Conservation (phyloP, 768 basidiomycete genomes). For the Lactifluus rugatus region DNA sequence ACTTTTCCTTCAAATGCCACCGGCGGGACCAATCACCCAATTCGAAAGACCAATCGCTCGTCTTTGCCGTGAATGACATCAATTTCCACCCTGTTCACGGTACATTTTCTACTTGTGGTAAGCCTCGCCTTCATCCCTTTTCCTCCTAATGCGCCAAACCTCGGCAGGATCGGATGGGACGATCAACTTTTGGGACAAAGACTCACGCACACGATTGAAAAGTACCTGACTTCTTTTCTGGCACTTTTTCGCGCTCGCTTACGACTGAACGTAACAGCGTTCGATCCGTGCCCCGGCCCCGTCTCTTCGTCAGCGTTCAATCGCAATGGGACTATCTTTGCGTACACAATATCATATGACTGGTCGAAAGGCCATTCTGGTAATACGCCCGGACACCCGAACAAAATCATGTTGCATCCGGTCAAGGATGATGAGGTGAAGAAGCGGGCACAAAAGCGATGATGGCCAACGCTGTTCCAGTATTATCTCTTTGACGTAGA, state of each 20-base stretch:
- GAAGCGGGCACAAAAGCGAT: constrained; percentile 38
- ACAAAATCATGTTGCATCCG: constrained; percentile 77
- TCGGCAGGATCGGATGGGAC: constrained; percentile 66
- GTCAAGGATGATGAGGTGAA: constrained; percentile 85
- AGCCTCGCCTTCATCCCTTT: neutral
- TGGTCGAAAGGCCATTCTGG: constrained; percentile 91
- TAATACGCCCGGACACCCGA: constrained; percentile 59
- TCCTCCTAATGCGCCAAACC: neutral
- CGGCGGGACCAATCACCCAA: constrained; percentile 28
- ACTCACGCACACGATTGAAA: constrained; percentile 85
- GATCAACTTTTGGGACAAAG: constrained; percentile 93
- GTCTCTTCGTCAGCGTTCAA: constrained; percentile 79
- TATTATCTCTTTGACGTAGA: neutral
- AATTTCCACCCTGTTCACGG: constrained; percentile 45
- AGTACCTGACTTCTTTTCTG: constrained; percentile 36
- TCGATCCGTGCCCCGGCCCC: constrained; percentile 65
- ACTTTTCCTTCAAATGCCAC: constrained; percentile 53
- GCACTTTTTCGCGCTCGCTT: neutral
- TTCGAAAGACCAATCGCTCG: constrained; percentile 34
- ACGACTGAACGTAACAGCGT: constrained; percentile 35
- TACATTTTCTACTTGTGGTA: constrained; percentile 38
- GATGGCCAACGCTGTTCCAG: neutral
- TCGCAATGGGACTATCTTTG: constrained; percentile 79
- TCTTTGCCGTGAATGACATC: constrained; percentile 50
- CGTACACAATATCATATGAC: constrained; percentile 87